Evolutionary conservation across 2,329 filamentous ascomycete genomes (phyloP).

Genomic region (Nemania bipapillata): DNA sequence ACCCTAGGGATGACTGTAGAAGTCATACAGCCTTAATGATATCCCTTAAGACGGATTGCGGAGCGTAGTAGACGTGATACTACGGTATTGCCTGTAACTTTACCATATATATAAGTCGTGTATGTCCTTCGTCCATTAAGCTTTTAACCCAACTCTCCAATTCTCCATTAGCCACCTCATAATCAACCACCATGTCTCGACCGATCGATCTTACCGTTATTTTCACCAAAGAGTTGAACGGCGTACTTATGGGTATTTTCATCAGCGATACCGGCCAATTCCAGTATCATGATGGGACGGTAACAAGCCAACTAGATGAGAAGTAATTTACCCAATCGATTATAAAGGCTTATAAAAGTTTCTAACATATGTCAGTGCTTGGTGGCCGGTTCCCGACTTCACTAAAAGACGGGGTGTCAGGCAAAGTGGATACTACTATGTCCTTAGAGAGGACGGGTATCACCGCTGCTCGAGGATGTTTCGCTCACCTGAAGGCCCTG

Average conservation of each 20-base stretch:
- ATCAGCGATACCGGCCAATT: neutral
- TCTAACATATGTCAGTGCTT: conserved; percentile 1
- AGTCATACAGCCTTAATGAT: too few species aligned
- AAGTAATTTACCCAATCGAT: neutral
- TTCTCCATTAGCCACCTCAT: neutral
- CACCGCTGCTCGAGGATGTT: neutral
- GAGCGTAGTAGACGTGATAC: too few species aligned
- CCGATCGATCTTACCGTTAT: conserved; percentile 6
- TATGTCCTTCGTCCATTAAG: too few species aligned
- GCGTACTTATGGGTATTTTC: conserved; percentile 9
- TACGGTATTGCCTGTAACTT: too few species aligned
- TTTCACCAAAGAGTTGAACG: neutral
- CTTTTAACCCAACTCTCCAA: too few species aligned
- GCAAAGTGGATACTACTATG: neutral
- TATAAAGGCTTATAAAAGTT: neutral
- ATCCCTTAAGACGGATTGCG: too few species aligned
- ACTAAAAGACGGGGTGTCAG: neutral
- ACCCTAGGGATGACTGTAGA: too few species aligned
- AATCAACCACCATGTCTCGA: neutral
- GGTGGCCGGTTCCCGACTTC: conserved; percentile 4
- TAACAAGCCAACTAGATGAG: neutral
- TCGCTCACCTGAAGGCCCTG: neutral
- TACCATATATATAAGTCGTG: too few species aligned
- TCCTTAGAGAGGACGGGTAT: neutral
- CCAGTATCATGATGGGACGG: neutral